A percentile compares a stretch with the other conserved stretches of the same genome.
Conservation (phyloP, 192 early-diverging fungal genomes). For the Coemansia sp. region DNA sequence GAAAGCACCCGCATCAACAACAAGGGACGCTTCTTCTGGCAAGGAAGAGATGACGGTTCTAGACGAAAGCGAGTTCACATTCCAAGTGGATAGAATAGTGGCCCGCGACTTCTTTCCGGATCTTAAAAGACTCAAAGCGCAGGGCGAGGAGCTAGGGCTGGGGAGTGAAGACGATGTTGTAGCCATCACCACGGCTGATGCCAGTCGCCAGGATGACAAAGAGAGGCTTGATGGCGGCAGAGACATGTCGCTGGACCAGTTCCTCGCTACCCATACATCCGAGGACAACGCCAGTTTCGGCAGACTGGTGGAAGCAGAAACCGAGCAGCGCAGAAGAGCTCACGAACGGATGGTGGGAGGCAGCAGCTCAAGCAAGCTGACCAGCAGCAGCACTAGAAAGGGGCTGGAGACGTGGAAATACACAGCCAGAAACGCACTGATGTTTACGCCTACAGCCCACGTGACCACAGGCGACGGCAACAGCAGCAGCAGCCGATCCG, state of each 20-base stretch:
- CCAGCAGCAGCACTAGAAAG: neutral
- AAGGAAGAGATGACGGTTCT: conserved; percentile 11
- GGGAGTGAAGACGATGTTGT: neutral
- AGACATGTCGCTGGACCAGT: conserved; percentile 21
- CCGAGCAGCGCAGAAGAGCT: neutral
- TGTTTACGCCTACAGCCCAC: conserved; percentile 25
- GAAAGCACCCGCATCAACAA: neutral
- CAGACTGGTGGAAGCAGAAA: conserved; percentile 16
- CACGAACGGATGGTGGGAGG: neutral
- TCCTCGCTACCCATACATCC: conserved; percentile 29
- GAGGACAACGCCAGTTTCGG: conserved; percentile 43
- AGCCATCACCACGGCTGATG: neutral
- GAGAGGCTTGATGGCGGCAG: neutral
- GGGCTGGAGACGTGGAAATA: conserved; percentile 12
- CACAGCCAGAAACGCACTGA: conserved; percentile 18
- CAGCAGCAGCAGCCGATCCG: neutral
- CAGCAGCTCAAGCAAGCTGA: neutral
- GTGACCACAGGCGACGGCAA: neutral
- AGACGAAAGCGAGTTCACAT: conserved; percentile 28
- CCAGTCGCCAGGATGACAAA: neutral
- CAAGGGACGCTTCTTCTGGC: neutral
- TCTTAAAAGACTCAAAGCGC: conserved; percentile 10
- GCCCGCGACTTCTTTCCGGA: conserved; percentile 45
- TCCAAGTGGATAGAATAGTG: conserved; percentile 24
- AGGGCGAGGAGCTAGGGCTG: conserved; percentile 3